A percentile compares a stretch with the other conserved stretches of the same genome.
Evolutionary conservation across 495 filamentous ascomycete species (phyloP).

Genomic region (Hyaloscypha finlandica): DNA sequence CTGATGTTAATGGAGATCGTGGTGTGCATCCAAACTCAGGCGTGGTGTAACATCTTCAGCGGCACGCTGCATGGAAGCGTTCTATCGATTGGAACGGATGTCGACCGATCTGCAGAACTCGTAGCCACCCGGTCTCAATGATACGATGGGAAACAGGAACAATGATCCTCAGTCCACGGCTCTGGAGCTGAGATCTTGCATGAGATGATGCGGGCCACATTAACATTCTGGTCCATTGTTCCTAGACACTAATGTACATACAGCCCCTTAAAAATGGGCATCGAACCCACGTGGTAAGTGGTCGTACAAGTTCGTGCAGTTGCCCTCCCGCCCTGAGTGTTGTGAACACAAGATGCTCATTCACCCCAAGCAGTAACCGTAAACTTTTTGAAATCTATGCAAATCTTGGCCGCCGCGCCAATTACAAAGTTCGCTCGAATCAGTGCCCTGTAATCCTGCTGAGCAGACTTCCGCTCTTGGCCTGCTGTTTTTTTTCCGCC

Average conservation of each 20-base stretch:
- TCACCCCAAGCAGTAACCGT: slow-evolving; percentile 13
- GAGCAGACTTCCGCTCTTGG: slow-evolving; percentile 46
- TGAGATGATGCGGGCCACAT: slow-evolving; percentile 3
- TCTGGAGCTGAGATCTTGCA: not conserved
- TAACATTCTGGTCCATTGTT: slow-evolving; percentile 2
- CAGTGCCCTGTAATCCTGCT: slow-evolving; percentile 46
- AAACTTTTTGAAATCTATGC: slow-evolving; percentile 32
- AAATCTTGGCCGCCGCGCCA: slow-evolving; percentile 21
- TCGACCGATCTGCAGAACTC: slow-evolving; percentile 13
- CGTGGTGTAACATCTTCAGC: slow-evolving; percentile 1
- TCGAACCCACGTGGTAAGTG: slow-evolving; percentile 26
- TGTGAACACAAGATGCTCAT: slow-evolving; percentile 17
- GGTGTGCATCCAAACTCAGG: not conserved
- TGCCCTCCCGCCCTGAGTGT: slow-evolving; percentile 14
- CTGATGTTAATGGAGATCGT: not conserved
- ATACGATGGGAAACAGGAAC: not conserved
- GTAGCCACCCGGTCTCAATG: slow-evolving; percentile 2
- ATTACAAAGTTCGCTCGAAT: not conserved
- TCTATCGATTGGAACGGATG: slow-evolving; percentile 5
- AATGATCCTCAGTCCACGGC: not conserved
- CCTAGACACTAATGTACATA: slow-evolving; percentile 22
- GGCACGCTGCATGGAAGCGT: not conserved
- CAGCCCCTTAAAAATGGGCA: slow-evolving; percentile 24
- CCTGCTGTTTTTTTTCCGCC: slow-evolving; percentile 44
- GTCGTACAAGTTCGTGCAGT: slow-evolving; percentile 31